These are phyloP conservation scores for Ceratocystis harringtonii DNA, from an alignment of 2,329 filamentous ascomycete genomes.

Conservation along the genomic window DNA sequence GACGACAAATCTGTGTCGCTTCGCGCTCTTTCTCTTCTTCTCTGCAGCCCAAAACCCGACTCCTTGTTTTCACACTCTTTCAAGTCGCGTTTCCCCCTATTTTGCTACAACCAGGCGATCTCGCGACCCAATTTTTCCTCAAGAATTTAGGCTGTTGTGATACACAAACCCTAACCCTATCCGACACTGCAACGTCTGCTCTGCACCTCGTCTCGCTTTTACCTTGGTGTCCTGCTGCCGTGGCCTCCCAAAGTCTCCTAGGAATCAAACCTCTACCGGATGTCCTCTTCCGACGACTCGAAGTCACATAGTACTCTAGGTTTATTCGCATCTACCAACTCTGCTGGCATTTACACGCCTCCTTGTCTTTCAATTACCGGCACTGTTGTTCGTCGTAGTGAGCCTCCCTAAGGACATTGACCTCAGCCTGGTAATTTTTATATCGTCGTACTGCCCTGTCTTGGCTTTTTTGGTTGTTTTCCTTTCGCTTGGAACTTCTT, in stretches of 20 bases:
- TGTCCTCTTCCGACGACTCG: constrained; percentile 6
- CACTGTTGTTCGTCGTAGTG: constrained; percentile 3
- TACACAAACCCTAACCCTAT: neutral
- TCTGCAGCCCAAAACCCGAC: neutral
- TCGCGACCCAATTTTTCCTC: neutral
- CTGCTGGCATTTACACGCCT: neutral
- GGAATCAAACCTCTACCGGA: constrained; percentile 3
- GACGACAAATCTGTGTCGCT: neutral
- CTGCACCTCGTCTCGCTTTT: neutral
- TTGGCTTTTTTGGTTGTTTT: neutral
- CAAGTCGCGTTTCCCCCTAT: neutral
- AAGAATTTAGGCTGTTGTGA: neutral
- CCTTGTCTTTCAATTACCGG: neutral
- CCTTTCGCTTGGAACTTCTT: too few relatives aligned
- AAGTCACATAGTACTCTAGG: neutral
- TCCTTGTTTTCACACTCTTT: neutral
- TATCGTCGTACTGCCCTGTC: neutral
- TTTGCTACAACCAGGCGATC: neutral
- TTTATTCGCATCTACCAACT: neutral
- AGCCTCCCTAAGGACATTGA: constrained; percentile 11
- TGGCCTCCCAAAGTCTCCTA: neutral
- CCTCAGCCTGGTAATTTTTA: neutral
- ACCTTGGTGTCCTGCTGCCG: neutral
- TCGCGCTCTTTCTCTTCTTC: neutral
- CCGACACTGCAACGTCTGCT: neutral